phyloP scores from a whole-genome alignment of 371 early-diverging fungal genomes.

The Haplosporangium sp. region DNA sequence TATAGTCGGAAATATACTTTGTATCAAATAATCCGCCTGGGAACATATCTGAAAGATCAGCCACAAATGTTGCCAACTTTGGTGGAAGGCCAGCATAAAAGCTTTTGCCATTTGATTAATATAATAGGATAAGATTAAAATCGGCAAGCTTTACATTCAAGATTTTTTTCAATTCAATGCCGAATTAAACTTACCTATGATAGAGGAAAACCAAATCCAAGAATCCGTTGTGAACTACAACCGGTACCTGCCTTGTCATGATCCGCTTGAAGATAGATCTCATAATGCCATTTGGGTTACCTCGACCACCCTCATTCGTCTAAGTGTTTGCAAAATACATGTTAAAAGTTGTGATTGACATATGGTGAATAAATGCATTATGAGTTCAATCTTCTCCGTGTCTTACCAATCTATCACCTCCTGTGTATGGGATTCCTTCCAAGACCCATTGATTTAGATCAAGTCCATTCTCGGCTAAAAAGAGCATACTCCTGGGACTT shows the following conservation, averaged over 20 bases:
- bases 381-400: no score
- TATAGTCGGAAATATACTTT: conserved; percentile 82
- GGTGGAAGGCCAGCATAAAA: conserved; percentile 84
- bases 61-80: conserved; percentile 73
- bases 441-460: conserved; percentile 82
- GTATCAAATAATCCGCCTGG: conserved; percentile 92
- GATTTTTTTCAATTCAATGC: not conserved
- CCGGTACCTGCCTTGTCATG: conserved; percentile 60
- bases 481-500: conserved; percentile 74
- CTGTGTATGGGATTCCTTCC: conserved; percentile 81
- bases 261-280: conserved; percentile 59
- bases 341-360: not conserved
- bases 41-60: conserved; percentile 81
- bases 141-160: not conserved
- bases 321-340: not conserved
- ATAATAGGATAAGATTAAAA: not conserved
- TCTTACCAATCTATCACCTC: conserved; percentile 60
- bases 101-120: conserved; percentile 22
- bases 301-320: conserved; percentile 46
- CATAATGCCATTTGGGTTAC: conserved; percentile 58
- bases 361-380: no score
- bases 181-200: conserved; percentile 57
- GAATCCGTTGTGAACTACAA: conserved; percentile 93
- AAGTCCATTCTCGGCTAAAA: conserved; percentile 84
- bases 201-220: conserved; percentile 92